phyloP scores from a whole-genome alignment of 208 protist genomes.

The Acanthamoeba royreba region DNA sequence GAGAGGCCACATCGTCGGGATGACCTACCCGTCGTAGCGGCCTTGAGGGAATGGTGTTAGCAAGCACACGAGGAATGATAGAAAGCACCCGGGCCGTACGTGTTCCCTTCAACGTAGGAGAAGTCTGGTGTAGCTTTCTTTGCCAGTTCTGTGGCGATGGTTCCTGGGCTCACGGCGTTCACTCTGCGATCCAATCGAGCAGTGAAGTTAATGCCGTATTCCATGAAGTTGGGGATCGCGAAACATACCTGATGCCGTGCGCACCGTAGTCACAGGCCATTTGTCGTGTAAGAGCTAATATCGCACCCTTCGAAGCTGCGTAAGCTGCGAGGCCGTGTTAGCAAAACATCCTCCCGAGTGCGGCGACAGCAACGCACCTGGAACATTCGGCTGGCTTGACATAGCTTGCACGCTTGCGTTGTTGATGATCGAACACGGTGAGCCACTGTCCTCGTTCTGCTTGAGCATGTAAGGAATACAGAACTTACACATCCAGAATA shows the following conservation, averaged over 20 bases:
- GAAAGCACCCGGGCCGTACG: neutral
- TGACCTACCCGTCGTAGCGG: neutral
- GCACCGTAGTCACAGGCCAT: neutral
- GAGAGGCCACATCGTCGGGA: neutral
- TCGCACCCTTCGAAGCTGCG: neutral
- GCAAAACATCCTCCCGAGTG: too few relatives aligned
- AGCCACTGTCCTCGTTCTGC: neutral
- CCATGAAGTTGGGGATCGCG: neutral
- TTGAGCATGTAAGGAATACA: neutral
- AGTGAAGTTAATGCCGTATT: neutral
- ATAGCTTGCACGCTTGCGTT: slow-evolving; percentile 15
- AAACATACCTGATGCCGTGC: neutral
- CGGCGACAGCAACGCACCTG: neutral
- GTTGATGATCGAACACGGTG: slow-evolving; percentile 19
- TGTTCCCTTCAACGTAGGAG: neutral
- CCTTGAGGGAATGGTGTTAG: neutral
- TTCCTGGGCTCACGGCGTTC: neutral
- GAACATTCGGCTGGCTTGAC: neutral
- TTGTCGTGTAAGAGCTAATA: neutral
- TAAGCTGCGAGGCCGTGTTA: too few relatives aligned
- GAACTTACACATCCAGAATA: neutral
- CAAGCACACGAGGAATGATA: neutral
- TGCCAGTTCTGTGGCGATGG: neutral
- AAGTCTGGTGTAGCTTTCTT: neutral
- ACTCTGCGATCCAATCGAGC: neutral